These are phyloP conservation scores for Vaccinium corymbosum DNA, from an alignment of 148 eudicot species.

Conservation along the genomic window DNA sequence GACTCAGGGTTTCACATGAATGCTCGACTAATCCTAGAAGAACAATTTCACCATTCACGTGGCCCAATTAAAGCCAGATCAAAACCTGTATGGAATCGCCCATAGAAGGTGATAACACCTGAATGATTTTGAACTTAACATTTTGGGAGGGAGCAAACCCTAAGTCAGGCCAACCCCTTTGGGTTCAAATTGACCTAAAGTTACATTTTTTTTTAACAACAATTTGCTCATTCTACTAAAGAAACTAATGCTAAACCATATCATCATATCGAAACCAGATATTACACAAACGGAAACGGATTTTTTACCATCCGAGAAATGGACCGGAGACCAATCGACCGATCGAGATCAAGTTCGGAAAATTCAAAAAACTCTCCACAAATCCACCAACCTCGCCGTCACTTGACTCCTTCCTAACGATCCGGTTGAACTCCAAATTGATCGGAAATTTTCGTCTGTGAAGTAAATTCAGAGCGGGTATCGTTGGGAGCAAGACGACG, in stretches of 20 bases:
- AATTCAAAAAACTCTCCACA: conserved; percentile 50
- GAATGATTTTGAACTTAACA: too few relatives aligned
- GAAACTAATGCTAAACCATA: background rate
- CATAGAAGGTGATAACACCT: too few relatives aligned
- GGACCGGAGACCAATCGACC: conserved; percentile 76
- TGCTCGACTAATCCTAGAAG: too few relatives aligned
- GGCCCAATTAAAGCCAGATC: too few relatives aligned
- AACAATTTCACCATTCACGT: too few relatives aligned
- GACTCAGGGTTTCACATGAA: too few relatives aligned
- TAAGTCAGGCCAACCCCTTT: too few relatives aligned
- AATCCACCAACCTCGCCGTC: conserved; percentile 21
- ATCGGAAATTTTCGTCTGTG: conserved; percentile 31
- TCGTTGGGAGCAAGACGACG: conserved; percentile 34
- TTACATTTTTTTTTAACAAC: background rate
- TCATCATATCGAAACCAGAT: background rate
- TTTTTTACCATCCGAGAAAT: conserved; percentile 68
- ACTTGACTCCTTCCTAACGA: conserved; percentile 9
- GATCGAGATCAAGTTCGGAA: conserved; percentile 73
- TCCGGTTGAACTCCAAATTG: conserved; percentile 33
- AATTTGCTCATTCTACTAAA: background rate
- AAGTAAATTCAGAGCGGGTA: conserved; percentile 37
- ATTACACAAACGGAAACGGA: background rate
- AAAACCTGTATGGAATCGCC: too few relatives aligned
- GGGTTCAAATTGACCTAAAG: too few relatives aligned
- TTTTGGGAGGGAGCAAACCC: too few relatives aligned